These are phyloP conservation scores for Hypoxylon sp. DNA, from an alignment of 2,329 filamentous ascomycete genomes.

Conservation along the genomic window DNA sequence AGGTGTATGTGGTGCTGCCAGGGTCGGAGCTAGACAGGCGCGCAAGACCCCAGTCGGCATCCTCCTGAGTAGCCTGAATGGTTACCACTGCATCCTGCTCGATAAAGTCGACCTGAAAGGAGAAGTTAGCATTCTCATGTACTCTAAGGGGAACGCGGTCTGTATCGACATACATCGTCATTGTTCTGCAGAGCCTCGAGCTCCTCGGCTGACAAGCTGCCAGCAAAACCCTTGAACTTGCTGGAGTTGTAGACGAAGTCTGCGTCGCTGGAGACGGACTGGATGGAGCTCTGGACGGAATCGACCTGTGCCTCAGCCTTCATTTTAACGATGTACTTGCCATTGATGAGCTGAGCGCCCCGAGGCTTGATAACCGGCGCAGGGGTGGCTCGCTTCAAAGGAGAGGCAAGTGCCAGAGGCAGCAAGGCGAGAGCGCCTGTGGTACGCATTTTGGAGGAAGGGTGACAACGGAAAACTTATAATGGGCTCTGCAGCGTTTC, in stretches of 20 bases:
- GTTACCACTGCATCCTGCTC: conserved; percentile 50
- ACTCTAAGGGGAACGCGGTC: background rate
- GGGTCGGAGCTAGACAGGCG: conserved; percentile 57
- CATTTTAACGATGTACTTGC: conserved; percentile 61
- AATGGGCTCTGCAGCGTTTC: conserved; percentile 11
- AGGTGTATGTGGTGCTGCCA: conserved; percentile 55
- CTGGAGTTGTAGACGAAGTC: conserved; percentile 50
- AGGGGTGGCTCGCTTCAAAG: conserved; percentile 46
- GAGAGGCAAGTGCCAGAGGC: conserved; percentile 49
- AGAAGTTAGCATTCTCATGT: conserved; percentile 21
- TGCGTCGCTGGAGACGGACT: conserved; percentile 47
- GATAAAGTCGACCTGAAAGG: conserved; percentile 50
- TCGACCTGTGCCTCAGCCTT: conserved; percentile 50
- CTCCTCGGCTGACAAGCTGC: conserved; percentile 57
- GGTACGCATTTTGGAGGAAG: conserved; percentile 47
- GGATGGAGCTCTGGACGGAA: conserved; percentile 50
- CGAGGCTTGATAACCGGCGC: conserved; percentile 48
- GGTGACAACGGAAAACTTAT: conserved; percentile 13
- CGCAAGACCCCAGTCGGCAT: conserved; percentile 59
- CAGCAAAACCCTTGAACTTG: conserved; percentile 57
- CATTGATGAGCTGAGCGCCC: conserved; percentile 48
- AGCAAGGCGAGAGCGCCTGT: conserved; percentile 45
- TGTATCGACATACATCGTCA: conserved; percentile 53
- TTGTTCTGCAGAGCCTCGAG: conserved; percentile 55
- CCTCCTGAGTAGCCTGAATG: conserved; percentile 44